Evolutionary conservation across 1,139 yeast species (phyloP).

Genomic region (Geotrichum restrictum): DNA sequence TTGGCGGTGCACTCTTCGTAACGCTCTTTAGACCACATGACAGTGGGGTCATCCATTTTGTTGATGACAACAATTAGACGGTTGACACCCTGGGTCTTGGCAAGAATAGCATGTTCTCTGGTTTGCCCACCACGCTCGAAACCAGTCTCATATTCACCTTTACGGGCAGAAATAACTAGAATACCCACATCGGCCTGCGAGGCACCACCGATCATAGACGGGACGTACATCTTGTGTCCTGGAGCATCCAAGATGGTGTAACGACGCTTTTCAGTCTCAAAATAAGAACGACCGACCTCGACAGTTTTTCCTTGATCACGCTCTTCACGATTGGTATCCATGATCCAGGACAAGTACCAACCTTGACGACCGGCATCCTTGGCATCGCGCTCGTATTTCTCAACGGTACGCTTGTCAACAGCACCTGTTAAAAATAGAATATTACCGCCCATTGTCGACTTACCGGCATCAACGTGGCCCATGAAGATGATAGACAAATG

Average conservation of each 20-base stretch:
- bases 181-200: constrained; percentile 98
- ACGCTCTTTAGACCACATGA: constrained; percentile 91
- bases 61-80: constrained; percentile 88
- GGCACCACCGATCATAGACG: constrained; percentile 99
- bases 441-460: constrained; percentile 99
- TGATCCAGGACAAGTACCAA: constrained; percentile 98
- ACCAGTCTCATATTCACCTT: constrained; percentile 99
- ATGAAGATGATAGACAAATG: constrained; percentile 94
- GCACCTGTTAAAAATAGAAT: constrained; percentile 88
- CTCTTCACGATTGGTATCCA: constrained; percentile 99
- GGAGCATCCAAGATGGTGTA: constrained; percentile 98
- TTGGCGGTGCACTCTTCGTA: constrained; percentile 91
- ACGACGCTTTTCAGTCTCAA: constrained; percentile 96
- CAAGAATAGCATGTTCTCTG: constrained; percentile 95
- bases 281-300: constrained; percentile 96
- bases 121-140: constrained; percentile 99
- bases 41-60: constrained; percentile 99
- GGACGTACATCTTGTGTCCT: constrained; percentile 97
- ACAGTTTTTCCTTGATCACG: constrained; percentile 98
- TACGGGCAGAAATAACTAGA: constrained; percentile 94
- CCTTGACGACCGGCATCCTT: constrained; percentile 99
- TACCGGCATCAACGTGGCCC: constrained; percentile 99
- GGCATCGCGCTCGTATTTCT: constrained; percentile 96
- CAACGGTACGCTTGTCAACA: constrained; percentile 98
- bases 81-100: constrained; percentile 97